Conservation (phyloP, 139 green algal genomes). For the Mychonastes homosphaera region DNA sequence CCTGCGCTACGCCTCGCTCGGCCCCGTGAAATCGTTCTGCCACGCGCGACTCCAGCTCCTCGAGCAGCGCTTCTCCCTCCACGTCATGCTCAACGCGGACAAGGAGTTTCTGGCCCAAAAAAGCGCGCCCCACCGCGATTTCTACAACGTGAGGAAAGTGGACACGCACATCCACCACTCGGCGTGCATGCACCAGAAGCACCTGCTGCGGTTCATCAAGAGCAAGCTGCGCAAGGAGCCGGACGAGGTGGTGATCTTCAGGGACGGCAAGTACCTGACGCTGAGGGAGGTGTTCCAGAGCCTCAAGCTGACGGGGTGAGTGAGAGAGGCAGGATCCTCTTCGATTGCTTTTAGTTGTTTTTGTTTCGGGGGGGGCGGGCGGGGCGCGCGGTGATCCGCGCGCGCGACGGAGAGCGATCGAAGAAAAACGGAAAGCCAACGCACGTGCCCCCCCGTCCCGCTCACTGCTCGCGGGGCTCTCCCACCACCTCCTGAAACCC, state of each 20-base stretch:
- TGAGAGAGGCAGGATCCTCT: background rate
- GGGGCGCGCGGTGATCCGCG: background rate
- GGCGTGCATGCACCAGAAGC: slow-evolving; percentile 99
- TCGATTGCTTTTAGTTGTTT: too few species aligned
- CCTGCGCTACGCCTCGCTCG: slow-evolving; percentile 41
- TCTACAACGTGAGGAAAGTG: slow-evolving; percentile 38
- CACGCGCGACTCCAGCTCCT: slow-evolving; percentile 90
- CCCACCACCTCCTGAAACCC: too few species aligned
- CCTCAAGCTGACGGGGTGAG: slow-evolving; percentile 52
- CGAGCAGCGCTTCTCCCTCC: slow-evolving; percentile 95
- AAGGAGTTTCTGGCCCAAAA: slow-evolving; percentile 97
- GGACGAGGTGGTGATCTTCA: slow-evolving; percentile 84
- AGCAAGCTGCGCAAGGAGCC: slow-evolving; percentile 95
- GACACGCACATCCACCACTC: slow-evolving; percentile 97
- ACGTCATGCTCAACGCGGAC: slow-evolving; percentile 97
- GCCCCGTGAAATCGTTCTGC: slow-evolving; percentile 83
- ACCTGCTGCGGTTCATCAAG: slow-evolving; percentile 99
- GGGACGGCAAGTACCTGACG: slow-evolving; percentile 93
- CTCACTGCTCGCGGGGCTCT: background rate
- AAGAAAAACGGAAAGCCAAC: too few species aligned
- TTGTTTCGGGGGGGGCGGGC: background rate
- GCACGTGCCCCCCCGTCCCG: background rate
- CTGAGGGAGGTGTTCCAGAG: slow-evolving; percentile 77
- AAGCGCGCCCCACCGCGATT: slow-evolving; percentile 75
- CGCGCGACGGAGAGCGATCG: background rate